These are phyloP conservation scores for Colletotrichum magnum DNA, from an alignment of 2,329 filamentous ascomycete species.

Conservation along the genomic window DNA sequence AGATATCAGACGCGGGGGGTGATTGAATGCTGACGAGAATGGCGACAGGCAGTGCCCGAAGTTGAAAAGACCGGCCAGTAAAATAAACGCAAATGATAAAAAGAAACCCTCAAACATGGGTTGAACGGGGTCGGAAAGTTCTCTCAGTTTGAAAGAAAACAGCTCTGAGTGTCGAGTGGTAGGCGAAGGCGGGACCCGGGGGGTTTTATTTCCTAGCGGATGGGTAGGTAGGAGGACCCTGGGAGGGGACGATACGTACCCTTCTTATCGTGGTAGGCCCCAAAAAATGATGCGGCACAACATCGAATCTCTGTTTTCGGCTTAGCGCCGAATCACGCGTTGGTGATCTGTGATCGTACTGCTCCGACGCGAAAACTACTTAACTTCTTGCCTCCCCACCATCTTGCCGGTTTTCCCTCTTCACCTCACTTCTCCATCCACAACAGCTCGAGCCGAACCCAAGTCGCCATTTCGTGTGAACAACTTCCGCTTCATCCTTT, in stretches of 20 bases:
- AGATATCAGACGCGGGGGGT: too few relatives aligned
- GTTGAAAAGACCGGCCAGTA: too few relatives aligned
- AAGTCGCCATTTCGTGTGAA: conserved; percentile 29
- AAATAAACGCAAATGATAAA: too few relatives aligned
- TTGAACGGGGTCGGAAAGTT: too few relatives aligned
- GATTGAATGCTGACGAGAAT: too few relatives aligned
- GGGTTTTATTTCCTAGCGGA: conserved; percentile 33
- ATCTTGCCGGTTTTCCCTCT: conserved; percentile 50
- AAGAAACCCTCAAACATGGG: too few relatives aligned
- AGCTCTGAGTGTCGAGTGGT: too few relatives aligned
- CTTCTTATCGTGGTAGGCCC: not conserved
- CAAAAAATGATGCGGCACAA: conserved; percentile 39
- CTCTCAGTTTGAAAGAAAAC: too few relatives aligned
- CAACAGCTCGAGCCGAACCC: conserved; percentile 44
- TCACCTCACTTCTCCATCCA: conserved; percentile 49
- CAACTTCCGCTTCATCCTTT: conserved; percentile 35
- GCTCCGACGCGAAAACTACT: conserved; percentile 67
- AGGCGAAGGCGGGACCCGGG: conserved; percentile 2
- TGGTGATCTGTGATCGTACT: conserved; percentile 66
- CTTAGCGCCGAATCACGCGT: conserved; percentile 48
- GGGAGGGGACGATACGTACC: not conserved
- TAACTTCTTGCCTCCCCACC: conserved; percentile 65
- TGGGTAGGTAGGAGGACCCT: not conserved
- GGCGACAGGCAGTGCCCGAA: too few relatives aligned
- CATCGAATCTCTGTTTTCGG: conserved; percentile 43